phyloP scores from a whole-genome alignment of 345 rosid genomes.

The Aquilaria sinensis region DNA sequence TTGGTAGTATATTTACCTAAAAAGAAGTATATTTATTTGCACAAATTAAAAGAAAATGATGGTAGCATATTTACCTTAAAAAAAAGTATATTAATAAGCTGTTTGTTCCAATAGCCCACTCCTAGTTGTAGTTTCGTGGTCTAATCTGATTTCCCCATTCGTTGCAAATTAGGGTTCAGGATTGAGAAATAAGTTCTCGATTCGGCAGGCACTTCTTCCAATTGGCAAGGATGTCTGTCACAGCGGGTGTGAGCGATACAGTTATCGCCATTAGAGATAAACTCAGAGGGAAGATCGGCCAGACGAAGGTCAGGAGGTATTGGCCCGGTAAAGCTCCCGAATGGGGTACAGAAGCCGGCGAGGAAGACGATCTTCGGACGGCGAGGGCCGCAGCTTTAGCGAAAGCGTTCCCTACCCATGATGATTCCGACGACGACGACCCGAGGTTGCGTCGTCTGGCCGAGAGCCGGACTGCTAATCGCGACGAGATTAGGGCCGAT shows the following conservation, averaged over 20 bases:
- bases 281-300: conserved; percentile 61
- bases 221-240: conserved; percentile 46
- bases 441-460: conserved; percentile 69
- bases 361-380: conserved; percentile 57
- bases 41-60: too few species aligned
- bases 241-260: conserved; percentile 65
- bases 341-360: conserved; percentile 62
- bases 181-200: too few species aligned
- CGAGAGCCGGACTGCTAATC: conserved; percentile 45
- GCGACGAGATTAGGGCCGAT: conserved; percentile 69
- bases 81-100: too few species aligned
- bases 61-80: too few species aligned
- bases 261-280: conserved; percentile 58
- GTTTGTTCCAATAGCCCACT: too few species aligned
- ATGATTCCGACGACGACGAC: conserved; percentile 36
- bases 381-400: conserved; percentile 40
- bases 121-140: too few species aligned
- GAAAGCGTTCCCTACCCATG: conserved; percentile 46
- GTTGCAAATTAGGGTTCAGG: too few species aligned
- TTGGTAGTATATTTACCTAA: too few species aligned
- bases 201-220: too few species aligned
- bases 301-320: conserved; percentile 65
- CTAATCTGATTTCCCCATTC: too few species aligned
- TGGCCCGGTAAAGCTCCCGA: conserved; percentile 81
- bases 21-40: too few species aligned